Base-by-base conservation (phyloP, 2,329 filamentous ascomycete genomes). In the Leptographium wingfieldii region DNA sequence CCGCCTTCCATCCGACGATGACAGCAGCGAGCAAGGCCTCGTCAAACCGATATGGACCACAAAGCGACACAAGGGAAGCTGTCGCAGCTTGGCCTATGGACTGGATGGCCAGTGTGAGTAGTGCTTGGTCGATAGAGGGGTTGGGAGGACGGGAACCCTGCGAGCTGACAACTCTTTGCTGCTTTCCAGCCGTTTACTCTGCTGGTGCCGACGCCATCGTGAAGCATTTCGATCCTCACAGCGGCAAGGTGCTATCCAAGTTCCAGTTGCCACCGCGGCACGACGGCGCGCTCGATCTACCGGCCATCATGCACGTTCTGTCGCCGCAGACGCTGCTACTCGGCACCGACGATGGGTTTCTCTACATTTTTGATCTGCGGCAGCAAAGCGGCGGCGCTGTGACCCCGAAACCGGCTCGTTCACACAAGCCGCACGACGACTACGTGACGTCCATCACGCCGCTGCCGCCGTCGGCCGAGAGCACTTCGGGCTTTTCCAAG, bases 51-150 rank as follows among this genome's bases (percentile, higher is more conserved):
- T 85, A 62, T 99, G 94, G 94, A 82, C 83, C 67, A 97, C 94
- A 5, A 80, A 85, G 66, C 81, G 94, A 63, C 94, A 99, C 75
- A 95, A 96, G 77, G 92, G 91, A 14, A 96, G 91, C 78, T 97
- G 92, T 70, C 82, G 94, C 58, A 86, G 84, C 62, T 75, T 97
- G 59, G 84, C 80, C 5, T 97, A 92, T 73, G 86, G 84, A 64
- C 73, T 83, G 60, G 92, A 96, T 70, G 94, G 92, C 19, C 76
- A 82, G 65, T 79, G 85, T 77, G 73, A 79, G 74, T 84, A 2
- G 25, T 31, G 27, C 12, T 11, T n/a, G 19, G 29, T 14, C 25
- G 14, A 31, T 5, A 11, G 19, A 38, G 16, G 33, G 9, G 27
- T 9, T 19, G 29, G 33, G 3, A 22, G 33, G 11, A 22, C 22